phyloP scores from a whole-genome alignment of 2,329 filamentous ascomycete species.

The Phialophora chinensis region DNA sequence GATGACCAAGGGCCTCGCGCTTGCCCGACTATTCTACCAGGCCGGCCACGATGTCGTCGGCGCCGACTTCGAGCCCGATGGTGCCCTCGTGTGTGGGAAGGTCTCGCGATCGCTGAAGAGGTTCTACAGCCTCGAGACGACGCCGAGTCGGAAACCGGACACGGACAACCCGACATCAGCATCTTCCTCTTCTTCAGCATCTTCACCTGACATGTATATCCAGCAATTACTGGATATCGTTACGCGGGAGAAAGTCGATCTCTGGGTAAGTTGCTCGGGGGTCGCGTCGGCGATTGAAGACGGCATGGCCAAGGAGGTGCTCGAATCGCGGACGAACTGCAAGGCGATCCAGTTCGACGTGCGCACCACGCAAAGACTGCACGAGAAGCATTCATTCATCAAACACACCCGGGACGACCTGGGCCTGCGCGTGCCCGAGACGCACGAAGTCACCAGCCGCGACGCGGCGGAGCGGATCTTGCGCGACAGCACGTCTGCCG shows the following conservation, averaged over 20 bases:
- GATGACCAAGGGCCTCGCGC: slow-evolving; percentile 71
- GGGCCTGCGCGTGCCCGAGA: slow-evolving; percentile 61
- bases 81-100: slow-evolving; percentile 60
- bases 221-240: slow-evolving; percentile 65
- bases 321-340: slow-evolving; percentile 65
- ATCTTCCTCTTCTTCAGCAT: too few species aligned
- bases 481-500: slow-evolving; percentile 40
- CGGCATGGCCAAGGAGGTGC: slow-evolving; percentile 65
- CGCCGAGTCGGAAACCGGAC: slow-evolving; percentile 41
- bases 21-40: slow-evolving; percentile 69
- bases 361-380: slow-evolving; percentile 62
- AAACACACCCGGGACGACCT: slow-evolving; percentile 58
- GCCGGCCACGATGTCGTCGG: slow-evolving; percentile 73
- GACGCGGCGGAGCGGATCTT: slow-evolving; percentile 62
- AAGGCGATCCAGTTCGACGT: slow-evolving; percentile 68
- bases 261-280: slow-evolving; percentile 78
- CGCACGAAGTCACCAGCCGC: slow-evolving; percentile 59
- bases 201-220: slow-evolving; percentile 54
- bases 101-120: slow-evolving; percentile 62
- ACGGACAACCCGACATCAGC: slow-evolving; percentile 43
- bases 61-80: slow-evolving; percentile 64
- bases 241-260: slow-evolving; percentile 64
- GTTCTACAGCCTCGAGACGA: slow-evolving; percentile 60
- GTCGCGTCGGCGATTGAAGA: slow-evolving; percentile 70
- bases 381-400: slow-evolving; percentile 71